Evolutionary conservation across 2,329 filamentous ascomycete genomes (phyloP), one percentile per base, ranked within the genome.

Genomic region (Phoma herbarum): DNA sequence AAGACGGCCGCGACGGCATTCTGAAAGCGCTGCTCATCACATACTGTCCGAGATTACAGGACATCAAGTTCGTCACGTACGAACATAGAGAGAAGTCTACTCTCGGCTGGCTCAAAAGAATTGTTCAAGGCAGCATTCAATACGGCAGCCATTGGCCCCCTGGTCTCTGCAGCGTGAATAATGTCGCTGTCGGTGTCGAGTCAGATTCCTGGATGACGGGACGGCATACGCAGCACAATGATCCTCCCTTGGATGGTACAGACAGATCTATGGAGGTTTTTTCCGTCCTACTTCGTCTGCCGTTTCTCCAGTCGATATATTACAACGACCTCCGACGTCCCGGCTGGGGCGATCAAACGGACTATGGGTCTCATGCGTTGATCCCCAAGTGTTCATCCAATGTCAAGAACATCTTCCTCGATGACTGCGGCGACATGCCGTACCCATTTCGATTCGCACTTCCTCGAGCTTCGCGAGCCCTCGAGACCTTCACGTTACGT

Each of bases 371-470:
- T 2, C 25, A 18, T 16, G 25, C 45, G 26, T 20, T 53, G 37
- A 44, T 58, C n/a, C 54, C 57, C 2, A 4, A 23, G 4, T 28
- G 31, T 7, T 46, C 41, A 14, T 53, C 55, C n/a, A 50, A 49
- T 14, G 48, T 60, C 22, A 59, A 61, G 46, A 53, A 62, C 31
- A 50, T 62, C 10, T 64, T 56, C n/a, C 20, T 64, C 12, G 60
- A 64, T n/a, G 49, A 51, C 50, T 56, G 51, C 12, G 49, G 46
- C 26, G 44, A 57, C 12, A 22, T 56, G 31, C 23, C 29, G 4
- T 22, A 44, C 12, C 12, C 8, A 3, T 55, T 52, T 23, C 28
- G 33, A 18, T 1, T 16, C 2, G 31, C 37, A 16, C 43, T 64
- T 9, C 6, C 14, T 3, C 29, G 47, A 31, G 59, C 33, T 3